Base-by-base conservation (phyloP, 306 rosid species). In the Sphenostylis stenocarpa region DNA sequence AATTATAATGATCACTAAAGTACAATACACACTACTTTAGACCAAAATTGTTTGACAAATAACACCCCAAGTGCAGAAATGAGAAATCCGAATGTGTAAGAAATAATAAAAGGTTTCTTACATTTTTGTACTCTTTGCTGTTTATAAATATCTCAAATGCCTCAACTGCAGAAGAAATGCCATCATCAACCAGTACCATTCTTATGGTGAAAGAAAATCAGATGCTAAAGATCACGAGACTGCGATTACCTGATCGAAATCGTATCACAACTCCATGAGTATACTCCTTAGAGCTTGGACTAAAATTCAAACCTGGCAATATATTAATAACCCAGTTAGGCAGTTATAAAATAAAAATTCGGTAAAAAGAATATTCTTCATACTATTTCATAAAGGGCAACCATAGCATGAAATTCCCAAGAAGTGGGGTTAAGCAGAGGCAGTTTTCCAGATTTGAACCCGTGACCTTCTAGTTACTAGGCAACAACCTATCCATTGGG, bases 121-220 rank as follows among this genome's bases (percentile, higher is more conserved):
- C 97, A 39, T 90, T 85, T 87, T 86, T 89, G 87, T 94, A 94
- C 57, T 94, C 92, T 78, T 93, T 87, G 84, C 91, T 85, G 78
- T 64, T 80, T 51, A 77, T 71, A 83, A 92, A 89, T 75, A 90
- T 85, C 91, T 86, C 80, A 26, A 90, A 85, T 67, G 96, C 92
- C 49, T 89, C 88, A 39, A 83, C 98, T 92, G 86, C 91, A 86
- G 64, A 84, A 60, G 67, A 84, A 19, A 79, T 64, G 53, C 36
- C 87, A 80, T 62, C 55, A 80, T 44, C 73, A 62, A 55, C 79
- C 67, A 80, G 36, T 80, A 73, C 26, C 17, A 45, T 76, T 85
- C 73, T 87, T 61, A 28, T 77, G 53, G 77, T 51, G 48, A 48
- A 73, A 75, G 64, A 58, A 74, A 80, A 70, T 69, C 52, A 80